A percentile compares a stretch with the other conserved stretches of the same genome.
Evolutionary conservation across 73 alveolate species (phyloP).

Genomic region (Halteria grandinella): DNA sequence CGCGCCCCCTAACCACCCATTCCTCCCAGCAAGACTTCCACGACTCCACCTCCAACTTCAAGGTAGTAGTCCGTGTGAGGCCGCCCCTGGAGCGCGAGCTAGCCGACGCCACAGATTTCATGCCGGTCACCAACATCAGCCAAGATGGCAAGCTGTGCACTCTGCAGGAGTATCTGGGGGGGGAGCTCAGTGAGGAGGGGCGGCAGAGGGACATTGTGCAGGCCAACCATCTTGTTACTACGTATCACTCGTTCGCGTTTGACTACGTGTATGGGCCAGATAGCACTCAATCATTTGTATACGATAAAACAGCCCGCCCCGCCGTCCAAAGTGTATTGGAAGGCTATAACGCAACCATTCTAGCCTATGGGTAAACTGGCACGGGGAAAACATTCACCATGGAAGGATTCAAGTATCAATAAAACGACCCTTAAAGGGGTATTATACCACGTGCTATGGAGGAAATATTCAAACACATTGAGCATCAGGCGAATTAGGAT

Average conservation of each 20-base stretch:
- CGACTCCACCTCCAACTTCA: constrained; percentile 84
- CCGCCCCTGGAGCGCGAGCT: constrained; percentile 98
- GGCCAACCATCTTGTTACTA: constrained; percentile 69
- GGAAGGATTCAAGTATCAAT: constrained; percentile 97
- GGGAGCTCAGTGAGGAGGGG: constrained; percentile 83
- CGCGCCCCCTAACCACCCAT: too few relatives aligned
- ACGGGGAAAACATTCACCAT: constrained; percentile 98
- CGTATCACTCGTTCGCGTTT: constrained; percentile 36
- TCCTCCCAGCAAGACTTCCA: too few relatives aligned
- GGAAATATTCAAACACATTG: constrained; percentile 92
- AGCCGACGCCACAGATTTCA: constrained; percentile 23
- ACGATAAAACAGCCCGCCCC: constrained; percentile 70
- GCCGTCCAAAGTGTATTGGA: constrained; percentile 84
- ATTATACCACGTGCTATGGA: constrained; percentile 97
- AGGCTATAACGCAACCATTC: constrained; percentile 97
- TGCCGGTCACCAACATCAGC: constrained; percentile 46
- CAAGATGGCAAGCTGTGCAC: constrained; percentile 60
- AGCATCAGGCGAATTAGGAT: constrained; percentile 76
- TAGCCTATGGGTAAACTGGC: constrained; percentile 99
- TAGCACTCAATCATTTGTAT: constrained; percentile 58
- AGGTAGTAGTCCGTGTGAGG: constrained; percentile 97
- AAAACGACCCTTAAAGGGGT: constrained; percentile 95
- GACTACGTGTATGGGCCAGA: constrained; percentile 73
- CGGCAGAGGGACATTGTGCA: constrained; percentile 81
- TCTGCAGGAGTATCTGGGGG: constrained; percentile 86